Percentiles rank a stretch among this genome's conserved stretches.
Evolutionary conservation across 2,329 filamentous ascomycete genomes (phyloP).

Genomic region (Pseudogymnoascus sp.): DNA sequence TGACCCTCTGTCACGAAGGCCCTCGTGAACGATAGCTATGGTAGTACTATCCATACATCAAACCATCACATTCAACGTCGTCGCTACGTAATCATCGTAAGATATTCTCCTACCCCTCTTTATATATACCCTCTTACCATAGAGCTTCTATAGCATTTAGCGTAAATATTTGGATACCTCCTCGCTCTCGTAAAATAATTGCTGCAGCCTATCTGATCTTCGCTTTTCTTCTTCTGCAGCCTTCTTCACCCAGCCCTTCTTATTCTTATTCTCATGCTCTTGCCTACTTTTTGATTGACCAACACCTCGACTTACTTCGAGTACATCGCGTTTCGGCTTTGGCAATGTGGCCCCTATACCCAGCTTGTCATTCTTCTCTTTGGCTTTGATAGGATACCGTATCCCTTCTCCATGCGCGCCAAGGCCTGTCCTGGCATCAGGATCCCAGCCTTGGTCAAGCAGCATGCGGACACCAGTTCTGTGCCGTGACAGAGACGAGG

Average conservation of each 20-base stretch:
- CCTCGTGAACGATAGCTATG: background rate
- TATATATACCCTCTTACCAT: background rate
- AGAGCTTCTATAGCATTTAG: background rate
- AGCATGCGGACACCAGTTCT: constrained; percentile 62
- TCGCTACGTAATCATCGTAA: background rate
- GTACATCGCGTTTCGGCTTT: constrained; percentile 22
- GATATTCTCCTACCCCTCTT: background rate
- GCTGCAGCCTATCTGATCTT: constrained; percentile 53
- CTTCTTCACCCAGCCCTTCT: constrained; percentile 48
- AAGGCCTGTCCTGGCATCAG: constrained; percentile 61
- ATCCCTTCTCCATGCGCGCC: constrained; percentile 62
- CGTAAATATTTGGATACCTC: constrained; percentile 65
- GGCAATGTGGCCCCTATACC: constrained; percentile 55
- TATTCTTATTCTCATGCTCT: constrained; percentile 50
- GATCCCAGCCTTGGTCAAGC: constrained; percentile 62
- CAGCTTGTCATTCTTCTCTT: constrained; percentile 61
- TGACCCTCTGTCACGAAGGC: background rate
- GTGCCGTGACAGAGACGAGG: constrained; percentile 60
- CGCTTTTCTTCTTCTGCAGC: constrained; percentile 52
- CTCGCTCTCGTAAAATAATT: constrained; percentile 65
- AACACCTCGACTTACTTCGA: background rate
- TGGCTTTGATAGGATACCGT: constrained; percentile 62
- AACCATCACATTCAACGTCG: background rate
- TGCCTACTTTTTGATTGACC: constrained; percentile 26
- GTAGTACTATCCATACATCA: background rate